These are phyloP conservation scores for Adenanthera pavonina DNA, from an alignment of 306 rosid genomes.

Conservation along the genomic window DNA sequence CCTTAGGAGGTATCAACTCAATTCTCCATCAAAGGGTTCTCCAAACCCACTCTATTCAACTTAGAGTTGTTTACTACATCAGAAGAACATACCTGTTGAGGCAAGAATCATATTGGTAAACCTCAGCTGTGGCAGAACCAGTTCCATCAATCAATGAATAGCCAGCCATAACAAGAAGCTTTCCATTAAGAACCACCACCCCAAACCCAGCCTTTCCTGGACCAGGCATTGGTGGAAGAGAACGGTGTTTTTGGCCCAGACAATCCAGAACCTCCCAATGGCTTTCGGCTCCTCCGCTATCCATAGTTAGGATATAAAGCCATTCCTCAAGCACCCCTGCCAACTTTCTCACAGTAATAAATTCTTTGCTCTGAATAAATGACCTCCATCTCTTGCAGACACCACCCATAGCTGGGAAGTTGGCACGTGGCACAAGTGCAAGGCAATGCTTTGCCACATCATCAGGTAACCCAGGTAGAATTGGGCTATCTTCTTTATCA, in stretches of 20 bases:
- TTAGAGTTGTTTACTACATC: slow-evolving; percentile 6
- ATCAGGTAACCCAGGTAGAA: slow-evolving; percentile 86
- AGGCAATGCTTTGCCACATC: slow-evolving; percentile 92
- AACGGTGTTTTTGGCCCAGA: slow-evolving; percentile 55
- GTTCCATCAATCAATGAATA: slow-evolving; percentile 55
- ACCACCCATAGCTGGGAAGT: slow-evolving; percentile 67
- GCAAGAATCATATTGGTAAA: slow-evolving; percentile 82
- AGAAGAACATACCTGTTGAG: slow-evolving; percentile 61
- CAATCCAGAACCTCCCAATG: slow-evolving; percentile 95
- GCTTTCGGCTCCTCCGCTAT: slow-evolving; percentile 67
- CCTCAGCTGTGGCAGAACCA: slow-evolving; percentile 68
- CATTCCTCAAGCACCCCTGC: slow-evolving; percentile 89
- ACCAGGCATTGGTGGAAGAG: slow-evolving; percentile 91
- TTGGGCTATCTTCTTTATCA: slow-evolving; percentile 50
- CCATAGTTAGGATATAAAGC: slow-evolving; percentile 78
- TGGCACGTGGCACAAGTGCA: slow-evolving; percentile 85
- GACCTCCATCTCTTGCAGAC: slow-evolving; percentile 92
- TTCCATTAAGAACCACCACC: slow-evolving; percentile 82
- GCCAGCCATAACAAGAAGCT: slow-evolving; percentile 92
- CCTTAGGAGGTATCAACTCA: neutral
- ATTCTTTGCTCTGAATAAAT: slow-evolving; percentile 82
- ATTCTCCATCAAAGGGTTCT: neutral
- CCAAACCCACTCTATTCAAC: neutral
- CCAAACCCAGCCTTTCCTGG: slow-evolving; percentile 66
- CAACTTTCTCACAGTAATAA: slow-evolving; percentile 69